Percentiles rank a stretch among this genome's conserved stretches.
Evolutionary conservation across 352 stramenopile species (phyloP).

Genomic region (Globisporangium nodosum): DNA sequence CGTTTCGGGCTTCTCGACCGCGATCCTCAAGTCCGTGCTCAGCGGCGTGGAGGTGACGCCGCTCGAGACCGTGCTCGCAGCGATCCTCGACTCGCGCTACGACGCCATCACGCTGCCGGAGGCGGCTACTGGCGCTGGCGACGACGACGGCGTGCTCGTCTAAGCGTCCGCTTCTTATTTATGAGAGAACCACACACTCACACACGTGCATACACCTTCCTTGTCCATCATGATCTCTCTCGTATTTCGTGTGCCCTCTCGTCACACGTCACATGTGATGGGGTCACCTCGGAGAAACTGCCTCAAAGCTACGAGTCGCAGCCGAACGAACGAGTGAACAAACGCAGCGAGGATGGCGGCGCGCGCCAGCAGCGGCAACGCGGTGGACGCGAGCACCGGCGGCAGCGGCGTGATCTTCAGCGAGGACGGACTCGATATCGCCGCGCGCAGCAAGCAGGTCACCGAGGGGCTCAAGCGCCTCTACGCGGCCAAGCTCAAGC

Average conservation of each 20-base stretch:
- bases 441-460: constrained; percentile 55
- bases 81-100: constrained; percentile 30
- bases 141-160: constrained; percentile 14
- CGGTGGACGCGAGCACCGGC: not conserved
- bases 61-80: constrained; percentile 15
- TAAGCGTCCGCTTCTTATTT: not conserved
- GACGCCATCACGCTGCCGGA: constrained; percentile 34
- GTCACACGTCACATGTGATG: not conserved
- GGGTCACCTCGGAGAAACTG: no score
- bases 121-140: not conserved
- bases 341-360: not conserved
- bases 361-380: no score
- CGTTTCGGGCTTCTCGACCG: constrained; percentile 45
- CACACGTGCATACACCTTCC: not conserved
- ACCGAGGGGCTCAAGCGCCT: constrained; percentile 80
- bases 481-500: constrained; percentile 68
- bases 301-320: not conserved
- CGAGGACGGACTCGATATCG: constrained; percentile 63
- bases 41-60: constrained; percentile 10
- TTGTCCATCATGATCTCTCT: no score
- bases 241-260: not conserved
- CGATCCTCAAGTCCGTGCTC: constrained; percentile 33
- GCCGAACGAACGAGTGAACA: no score
- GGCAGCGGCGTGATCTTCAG: constrained; percentile 26
- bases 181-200: not conserved